Conservation (phyloP, 192 early-diverging fungal species). For the Backusella westeae region DNA sequence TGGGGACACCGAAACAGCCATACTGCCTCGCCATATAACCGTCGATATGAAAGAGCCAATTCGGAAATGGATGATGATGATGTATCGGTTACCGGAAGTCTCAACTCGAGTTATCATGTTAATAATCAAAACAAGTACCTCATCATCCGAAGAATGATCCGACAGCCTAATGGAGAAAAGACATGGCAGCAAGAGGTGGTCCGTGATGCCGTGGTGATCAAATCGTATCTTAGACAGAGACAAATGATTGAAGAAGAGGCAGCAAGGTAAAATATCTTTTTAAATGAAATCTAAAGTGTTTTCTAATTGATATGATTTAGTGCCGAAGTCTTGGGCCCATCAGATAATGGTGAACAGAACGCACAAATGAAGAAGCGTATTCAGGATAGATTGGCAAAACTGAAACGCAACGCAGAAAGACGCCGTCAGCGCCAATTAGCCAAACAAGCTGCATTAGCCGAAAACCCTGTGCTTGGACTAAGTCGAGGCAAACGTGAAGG, state of each 20-base stretch:
- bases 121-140: constrained; percentile 57
- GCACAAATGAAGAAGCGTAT: constrained; percentile 58
- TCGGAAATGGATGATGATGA: constrained; percentile 51
- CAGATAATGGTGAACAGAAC: constrained; percentile 58
- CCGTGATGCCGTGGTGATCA: constrained; percentile 79
- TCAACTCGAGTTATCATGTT: constrained; percentile 52
- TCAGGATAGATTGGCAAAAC: constrained; percentile 56
- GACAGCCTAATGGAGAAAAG: constrained; percentile 57
- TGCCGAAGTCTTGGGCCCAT: constrained; percentile 50
- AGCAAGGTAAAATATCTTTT: constrained; percentile 28
- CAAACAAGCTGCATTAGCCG: constrained; percentile 42
- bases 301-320: constrained; percentile 4
- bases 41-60: constrained; percentile 21
- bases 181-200: constrained; percentile 81
- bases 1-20: constrained; percentile 1
- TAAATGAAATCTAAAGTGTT: not conserved
- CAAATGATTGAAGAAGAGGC: constrained; percentile 73
- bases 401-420: constrained; percentile 65
- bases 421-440: constrained; percentile 49
- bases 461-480: constrained; percentile 42
- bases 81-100: constrained; percentile 50
- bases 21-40: constrained; percentile 15
- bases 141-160: constrained; percentile 59
- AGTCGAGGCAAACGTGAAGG: constrained; percentile 65
- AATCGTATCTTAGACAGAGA: constrained; percentile 86